Conservation (phyloP, 306 rosid genomes). For the Inga leiocalycina region DNA sequence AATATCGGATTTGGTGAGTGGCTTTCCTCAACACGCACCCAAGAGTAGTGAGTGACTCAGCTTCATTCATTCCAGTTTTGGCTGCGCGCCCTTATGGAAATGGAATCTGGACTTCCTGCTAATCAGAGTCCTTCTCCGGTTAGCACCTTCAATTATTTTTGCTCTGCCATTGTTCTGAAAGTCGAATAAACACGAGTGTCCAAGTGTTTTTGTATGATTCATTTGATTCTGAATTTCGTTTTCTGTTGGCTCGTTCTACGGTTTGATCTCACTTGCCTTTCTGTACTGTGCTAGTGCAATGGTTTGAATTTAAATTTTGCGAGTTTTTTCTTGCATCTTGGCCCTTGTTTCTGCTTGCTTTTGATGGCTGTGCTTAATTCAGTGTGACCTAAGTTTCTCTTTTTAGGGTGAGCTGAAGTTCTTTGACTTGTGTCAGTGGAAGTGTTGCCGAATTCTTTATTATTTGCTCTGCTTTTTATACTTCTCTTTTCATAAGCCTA, state of each 20-base stretch:
- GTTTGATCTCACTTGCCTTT: neutral
- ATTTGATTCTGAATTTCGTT: neutral
- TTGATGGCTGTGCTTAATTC: neutral
- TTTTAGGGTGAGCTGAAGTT: neutral
- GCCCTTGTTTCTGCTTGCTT: neutral
- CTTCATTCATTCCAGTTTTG: neutral
- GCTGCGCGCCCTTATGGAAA: neutral
- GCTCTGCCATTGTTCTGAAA: neutral
- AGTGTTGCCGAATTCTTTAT: neutral
- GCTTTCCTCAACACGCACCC: neutral
- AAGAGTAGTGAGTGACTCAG: conserved; percentile 10
- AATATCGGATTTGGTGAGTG: neutral
- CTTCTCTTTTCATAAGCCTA: neutral
- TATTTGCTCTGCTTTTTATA: neutral
- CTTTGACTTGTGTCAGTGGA: neutral
- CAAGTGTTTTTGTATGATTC: neutral
- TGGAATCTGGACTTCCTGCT: conserved; percentile 44
- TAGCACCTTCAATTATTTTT: neutral
- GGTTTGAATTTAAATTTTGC: neutral
- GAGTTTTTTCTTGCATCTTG: neutral
- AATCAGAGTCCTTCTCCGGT: conserved; percentile 41
- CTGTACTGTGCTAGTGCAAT: neutral
- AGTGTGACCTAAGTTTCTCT: neutral
- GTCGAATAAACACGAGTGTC: neutral
- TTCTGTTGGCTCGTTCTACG: neutral